phyloP scores from a whole-genome alignment of 2,329 filamentous ascomycete genomes.

The Trichophyton verrucosum region DNA sequence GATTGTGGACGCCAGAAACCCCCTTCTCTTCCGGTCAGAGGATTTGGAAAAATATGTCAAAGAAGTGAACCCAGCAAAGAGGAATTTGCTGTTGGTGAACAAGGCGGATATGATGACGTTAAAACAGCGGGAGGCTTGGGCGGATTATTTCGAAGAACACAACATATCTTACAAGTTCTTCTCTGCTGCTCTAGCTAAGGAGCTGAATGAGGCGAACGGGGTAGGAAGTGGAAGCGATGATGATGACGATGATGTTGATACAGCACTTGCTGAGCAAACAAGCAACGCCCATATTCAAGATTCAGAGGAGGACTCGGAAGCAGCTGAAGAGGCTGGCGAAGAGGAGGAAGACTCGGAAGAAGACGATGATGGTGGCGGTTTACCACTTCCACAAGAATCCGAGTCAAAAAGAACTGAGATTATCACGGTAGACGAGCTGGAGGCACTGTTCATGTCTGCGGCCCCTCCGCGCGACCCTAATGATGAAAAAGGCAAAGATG shows the following conservation, averaged over 20 bases:
- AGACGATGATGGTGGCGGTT: slow-evolving; percentile 20
- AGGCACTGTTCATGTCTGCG: slow-evolving; percentile 73
- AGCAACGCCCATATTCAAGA: neutral
- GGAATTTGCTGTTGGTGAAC: slow-evolving; percentile 88
- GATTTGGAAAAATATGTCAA: slow-evolving; percentile 92
- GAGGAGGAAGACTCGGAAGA: slow-evolving; percentile 23
- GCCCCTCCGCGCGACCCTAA: slow-evolving; percentile 42
- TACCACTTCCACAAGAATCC: slow-evolving; percentile 17
- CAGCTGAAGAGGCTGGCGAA: slow-evolving; percentile 14
- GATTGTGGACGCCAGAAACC: slow-evolving; percentile 95
- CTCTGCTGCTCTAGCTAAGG: slow-evolving; percentile 82
- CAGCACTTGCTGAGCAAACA: neutral
- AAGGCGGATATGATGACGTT: slow-evolving; percentile 98
- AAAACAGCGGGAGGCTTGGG: slow-evolving; percentile 72
- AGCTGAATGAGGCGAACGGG: slow-evolving; percentile 63
- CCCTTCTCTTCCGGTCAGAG: slow-evolving; percentile 82
- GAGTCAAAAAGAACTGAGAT: slow-evolving; percentile 53
- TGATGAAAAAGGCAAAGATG: slow-evolving; percentile 33
- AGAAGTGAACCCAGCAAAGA: slow-evolving; percentile 74
- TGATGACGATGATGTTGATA: slow-evolving; percentile 16
- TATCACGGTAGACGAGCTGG: slow-evolving; percentile 82
- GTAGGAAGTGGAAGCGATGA: slow-evolving; percentile 32
- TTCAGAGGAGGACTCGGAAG: slow-evolving; percentile 12
- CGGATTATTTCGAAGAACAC: slow-evolving; percentile 66
- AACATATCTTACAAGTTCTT: slow-evolving; percentile 92